A percentile compares a stretch with the other conserved stretches of the same genome.
Evolutionary conservation across 139 green algal genomes (phyloP).

Genomic region (Tetradesmus obliquus): DNA sequence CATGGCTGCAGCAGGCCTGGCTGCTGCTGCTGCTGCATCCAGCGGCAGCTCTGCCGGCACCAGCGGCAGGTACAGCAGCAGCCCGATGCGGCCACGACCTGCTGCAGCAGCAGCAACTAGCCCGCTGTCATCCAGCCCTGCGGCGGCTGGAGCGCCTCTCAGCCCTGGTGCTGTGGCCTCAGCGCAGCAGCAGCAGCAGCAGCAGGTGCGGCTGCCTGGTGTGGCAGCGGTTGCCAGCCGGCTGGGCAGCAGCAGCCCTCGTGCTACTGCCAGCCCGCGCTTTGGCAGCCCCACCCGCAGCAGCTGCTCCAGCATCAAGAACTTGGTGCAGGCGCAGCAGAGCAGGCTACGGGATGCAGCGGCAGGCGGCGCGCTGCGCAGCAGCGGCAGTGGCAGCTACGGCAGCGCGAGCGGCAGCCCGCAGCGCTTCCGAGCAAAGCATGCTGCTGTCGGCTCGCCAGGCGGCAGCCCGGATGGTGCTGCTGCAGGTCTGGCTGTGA

Average conservation of each 20-base stretch:
- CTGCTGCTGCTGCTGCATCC: neutral
- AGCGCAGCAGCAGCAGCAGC: neutral
- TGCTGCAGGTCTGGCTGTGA: neutral
- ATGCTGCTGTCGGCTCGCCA: neutral
- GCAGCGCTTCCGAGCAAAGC: neutral
- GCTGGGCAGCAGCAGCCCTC: neutral
- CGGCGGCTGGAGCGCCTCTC: neutral
- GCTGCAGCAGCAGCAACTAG: neutral
- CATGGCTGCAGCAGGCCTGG: neutral
- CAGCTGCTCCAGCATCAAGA: conserved; percentile 36
- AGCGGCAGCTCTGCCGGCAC: neutral
- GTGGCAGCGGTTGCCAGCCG: neutral
- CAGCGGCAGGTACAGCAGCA: conserved; percentile 16
- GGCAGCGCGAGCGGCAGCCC: conserved; percentile 5
- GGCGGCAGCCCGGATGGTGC: neutral
- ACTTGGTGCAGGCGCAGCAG: conserved; percentile 25
- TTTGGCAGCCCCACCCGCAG: neutral
- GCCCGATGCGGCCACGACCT: neutral
- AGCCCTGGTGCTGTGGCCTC: neutral
- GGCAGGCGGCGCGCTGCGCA: neutral
- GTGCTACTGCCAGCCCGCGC: neutral
- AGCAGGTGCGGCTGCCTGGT: neutral
- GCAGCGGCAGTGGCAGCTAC: conserved; percentile 28
- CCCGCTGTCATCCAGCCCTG: neutral
- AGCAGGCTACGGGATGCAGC: conserved; percentile 5